Base-by-base conservation (phyloP, 768 basidiomycete species). In the Boletus reticulatus region DNA sequence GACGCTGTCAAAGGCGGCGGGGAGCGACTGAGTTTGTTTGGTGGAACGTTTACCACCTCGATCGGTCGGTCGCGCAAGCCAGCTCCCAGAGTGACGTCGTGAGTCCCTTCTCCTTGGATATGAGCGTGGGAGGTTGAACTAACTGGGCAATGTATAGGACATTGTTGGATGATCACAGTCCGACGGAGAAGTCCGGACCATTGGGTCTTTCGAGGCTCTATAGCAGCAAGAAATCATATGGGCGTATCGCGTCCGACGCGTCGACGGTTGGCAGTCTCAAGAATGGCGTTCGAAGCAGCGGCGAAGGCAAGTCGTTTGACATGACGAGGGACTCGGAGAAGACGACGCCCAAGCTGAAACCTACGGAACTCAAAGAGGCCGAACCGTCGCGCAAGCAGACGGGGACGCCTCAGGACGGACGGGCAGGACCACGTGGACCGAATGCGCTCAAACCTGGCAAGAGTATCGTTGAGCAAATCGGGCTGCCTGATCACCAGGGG, bases 391-490 rank as follows among this genome's bases (percentile, higher is more conserved):
- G 86, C 59, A 90, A 88, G 68, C 81, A 84, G 31, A 82, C 80
- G 16, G 41, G 11, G 6, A 65, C 73, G 10, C 65, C 72, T 27
- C 72, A 63, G 37, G 70, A 55, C 10, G 57, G 50, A 17, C 62
- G 63, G 43, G 57, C 43, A 5, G 60, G 60, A 13, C 53, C 57
- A 4, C 65, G 61, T 8, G 67, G 66, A 17, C 71, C 70, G 37
- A 76, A 73, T 20, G 69, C 75, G 4, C 68, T 85, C 57, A 81
- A 79, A 63, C 78, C 77, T 31, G 90, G 89, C 0, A 77, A 79
- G 69, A 92, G 84, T 56, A 89, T 97, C 47, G 70, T 97, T 52
- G 85, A 92, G 52, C 92, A 96, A 72, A 94, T 99, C 57, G 97
- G 96, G 5, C 82, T 82, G 24, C 84, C 93, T 16, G 97, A 99